Evolutionary conservation across 2,329 filamentous ascomycete genomes (phyloP), one percentile per base, ranked within the genome.

Genomic region (Setomelanomma holmii): DNA sequence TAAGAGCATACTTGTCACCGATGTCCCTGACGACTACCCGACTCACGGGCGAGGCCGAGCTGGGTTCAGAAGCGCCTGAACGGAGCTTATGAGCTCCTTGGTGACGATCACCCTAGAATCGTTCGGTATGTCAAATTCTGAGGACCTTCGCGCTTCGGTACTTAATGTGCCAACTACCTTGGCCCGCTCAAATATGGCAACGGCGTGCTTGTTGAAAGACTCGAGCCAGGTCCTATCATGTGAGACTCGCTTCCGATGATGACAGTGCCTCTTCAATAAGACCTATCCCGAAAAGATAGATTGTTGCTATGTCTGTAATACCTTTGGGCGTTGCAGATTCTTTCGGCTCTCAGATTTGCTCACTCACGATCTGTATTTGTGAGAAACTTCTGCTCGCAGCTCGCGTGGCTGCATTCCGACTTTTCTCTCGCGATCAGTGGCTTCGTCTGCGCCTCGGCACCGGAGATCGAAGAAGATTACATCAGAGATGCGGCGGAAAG

Each of bases 241-340:
- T 14, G 23, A 12, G 21, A 20, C 2, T n/a, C 8, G 14, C 23
- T 56, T 11, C 49, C 49, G 19, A 45, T 24, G 3, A 53, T 56
- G 45, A 46, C 49, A 5, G 3, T 49, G 7, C 53, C 53, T 33
- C 11, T 49, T 1, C 22, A 27, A 1, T 2, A 33, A 27, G 11
- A 38, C 6, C 33, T 19, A 11, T 49, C 38, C 2, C 34, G 36
- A 38, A 33, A 43, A 3, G 50, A 56, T 5, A 34, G 14, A 23
- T 5, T 49, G 7, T 53, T 58, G 44, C 14, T 58, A 23, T 46
- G 35, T 4, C 4, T 58, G 12, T 58, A 52, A 7, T 58, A 52
- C 12, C 55, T 51, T 1, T 58, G 55, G 55, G 47, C 55, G 1
- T 49, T 58, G 3, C 55, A 58, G 19, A 33, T 17, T 5, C 51